A percentile compares a stretch with the other conserved stretches of the same genome.
Conservation (phyloP, 257 asterid genomes). For the Agastache rugosa region DNA sequence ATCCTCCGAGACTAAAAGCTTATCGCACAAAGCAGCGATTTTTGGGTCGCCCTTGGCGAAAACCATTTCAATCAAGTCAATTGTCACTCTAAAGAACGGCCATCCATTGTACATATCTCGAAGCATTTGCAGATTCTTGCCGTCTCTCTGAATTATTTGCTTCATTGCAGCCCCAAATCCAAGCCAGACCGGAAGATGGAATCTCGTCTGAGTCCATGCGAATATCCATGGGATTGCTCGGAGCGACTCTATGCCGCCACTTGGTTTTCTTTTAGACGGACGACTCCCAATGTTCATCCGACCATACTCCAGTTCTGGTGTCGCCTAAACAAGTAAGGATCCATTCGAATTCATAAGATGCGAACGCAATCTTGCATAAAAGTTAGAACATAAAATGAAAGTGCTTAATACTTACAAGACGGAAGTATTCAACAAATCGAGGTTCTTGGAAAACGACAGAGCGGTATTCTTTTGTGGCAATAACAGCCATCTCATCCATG, state of each 20-base stretch:
- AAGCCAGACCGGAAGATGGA: slow-evolving; percentile 97
- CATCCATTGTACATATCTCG: slow-evolving; percentile 88
- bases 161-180: slow-evolving; percentile 85
- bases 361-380: not conserved
- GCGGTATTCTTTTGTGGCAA: slow-evolving; percentile 85
- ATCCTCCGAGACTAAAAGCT: slow-evolving; percentile 70
- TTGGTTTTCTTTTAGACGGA: slow-evolving; percentile 87
- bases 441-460: slow-evolving; percentile 89
- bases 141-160: slow-evolving; percentile 61
- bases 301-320: slow-evolving; percentile 95
- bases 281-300: slow-evolving; percentile 98
- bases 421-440: slow-evolving; percentile 93
- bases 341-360: not conserved
- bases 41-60: slow-evolving; percentile 91
- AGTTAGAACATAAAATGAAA: not conserved
- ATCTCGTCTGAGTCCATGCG: slow-evolving; percentile 98
- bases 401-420: slow-evolving; percentile 65
- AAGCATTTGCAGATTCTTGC: slow-evolving; percentile 71
- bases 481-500: slow-evolving; percentile 89
- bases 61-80: slow-evolving; percentile 95
- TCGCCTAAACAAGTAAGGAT: slow-evolving; percentile 57
- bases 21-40: slow-evolving; percentile 86
- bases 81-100: slow-evolving; percentile 96
- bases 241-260: slow-evolving; percentile 94
- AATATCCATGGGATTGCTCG: slow-evolving; percentile 98